Conservation (phyloP, 176 grass and related monocot species). For the Aegilops sharonensis region DNA sequence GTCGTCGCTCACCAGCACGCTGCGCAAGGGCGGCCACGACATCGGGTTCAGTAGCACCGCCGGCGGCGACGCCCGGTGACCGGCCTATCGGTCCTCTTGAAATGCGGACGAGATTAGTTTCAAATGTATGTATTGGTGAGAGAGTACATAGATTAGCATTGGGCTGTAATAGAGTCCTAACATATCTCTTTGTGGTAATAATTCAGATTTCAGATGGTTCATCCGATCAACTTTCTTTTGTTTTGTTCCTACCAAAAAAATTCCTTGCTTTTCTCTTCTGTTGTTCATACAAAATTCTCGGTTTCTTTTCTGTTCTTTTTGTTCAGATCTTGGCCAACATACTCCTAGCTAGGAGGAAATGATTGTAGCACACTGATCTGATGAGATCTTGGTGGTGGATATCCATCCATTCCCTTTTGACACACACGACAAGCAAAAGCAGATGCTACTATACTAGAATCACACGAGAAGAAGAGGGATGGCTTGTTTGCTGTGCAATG, state of each 20-base stretch:
- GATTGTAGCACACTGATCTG: neutral
- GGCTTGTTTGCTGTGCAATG: constrained; percentile 34
- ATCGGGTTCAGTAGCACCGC: constrained; percentile 36
- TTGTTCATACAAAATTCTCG: too few species aligned
- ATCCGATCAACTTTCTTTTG: neutral
- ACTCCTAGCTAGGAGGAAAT: too few species aligned
- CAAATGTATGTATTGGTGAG: constrained; percentile 43
- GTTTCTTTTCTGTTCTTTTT: neutral
- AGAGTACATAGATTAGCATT: constrained; percentile 60
- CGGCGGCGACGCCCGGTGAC: constrained; percentile 35
- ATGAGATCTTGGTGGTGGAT: constrained; percentile 7
- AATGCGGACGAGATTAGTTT: neutral
- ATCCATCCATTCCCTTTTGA: neutral
- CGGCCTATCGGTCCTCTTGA: neutral
- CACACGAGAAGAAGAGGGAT: neutral
- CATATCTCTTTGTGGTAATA: constrained; percentile 20
- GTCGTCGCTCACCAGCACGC: constrained; percentile 64
- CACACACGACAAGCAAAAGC: neutral
- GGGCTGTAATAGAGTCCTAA: neutral
- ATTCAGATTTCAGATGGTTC: constrained; percentile 39
- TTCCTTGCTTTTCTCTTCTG: neutral
- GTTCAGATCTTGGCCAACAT: neutral
- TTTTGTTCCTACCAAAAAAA: too few species aligned
- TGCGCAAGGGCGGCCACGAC: constrained; percentile 52
- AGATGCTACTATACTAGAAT: neutral